phyloP scores from a whole-genome alignment of 345 rosid species.

The Eucalyptus fibrosa region DNA sequence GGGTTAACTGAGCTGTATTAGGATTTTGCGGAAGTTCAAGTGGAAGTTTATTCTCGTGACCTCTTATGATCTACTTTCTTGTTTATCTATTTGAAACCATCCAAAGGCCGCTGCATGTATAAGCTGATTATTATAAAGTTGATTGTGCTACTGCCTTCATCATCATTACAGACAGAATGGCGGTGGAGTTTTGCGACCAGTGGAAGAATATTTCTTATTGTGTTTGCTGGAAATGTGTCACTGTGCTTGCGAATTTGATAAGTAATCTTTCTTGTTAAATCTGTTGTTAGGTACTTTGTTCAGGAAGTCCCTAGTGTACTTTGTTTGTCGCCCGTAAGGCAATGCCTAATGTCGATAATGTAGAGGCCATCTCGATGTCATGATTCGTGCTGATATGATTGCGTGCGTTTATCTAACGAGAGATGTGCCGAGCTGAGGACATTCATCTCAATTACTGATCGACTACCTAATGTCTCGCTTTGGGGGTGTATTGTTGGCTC shows the following conservation, averaged over 20 bases:
- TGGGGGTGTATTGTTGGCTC: background rate
- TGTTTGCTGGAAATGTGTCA: background rate
- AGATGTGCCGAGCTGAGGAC: background rate
- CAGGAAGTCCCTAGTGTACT: background rate
- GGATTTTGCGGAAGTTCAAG: background rate
- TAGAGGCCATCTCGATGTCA: background rate
- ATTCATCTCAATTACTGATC: background rate
- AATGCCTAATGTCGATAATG: background rate
- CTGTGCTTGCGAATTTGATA: background rate
- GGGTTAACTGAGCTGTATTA: background rate
- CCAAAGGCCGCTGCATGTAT: background rate
- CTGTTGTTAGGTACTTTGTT: background rate
- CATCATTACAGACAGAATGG: background rate
- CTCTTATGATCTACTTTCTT: background rate
- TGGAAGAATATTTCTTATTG: background rate
- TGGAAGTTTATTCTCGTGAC: background rate
- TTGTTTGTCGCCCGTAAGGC: background rate
- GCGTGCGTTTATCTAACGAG: background rate
- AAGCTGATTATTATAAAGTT: background rate
- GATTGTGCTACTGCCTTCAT: background rate
- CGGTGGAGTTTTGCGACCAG: background rate
- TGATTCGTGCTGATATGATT: background rate
- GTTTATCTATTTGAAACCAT: background rate
- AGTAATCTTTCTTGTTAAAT: background rate
- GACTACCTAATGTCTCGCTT: background rate